Percentiles rank a stretch among this genome's conserved stretches.
Conservation (phyloP, 805 yeast species). For the Lachancea quebecensis region DNA sequence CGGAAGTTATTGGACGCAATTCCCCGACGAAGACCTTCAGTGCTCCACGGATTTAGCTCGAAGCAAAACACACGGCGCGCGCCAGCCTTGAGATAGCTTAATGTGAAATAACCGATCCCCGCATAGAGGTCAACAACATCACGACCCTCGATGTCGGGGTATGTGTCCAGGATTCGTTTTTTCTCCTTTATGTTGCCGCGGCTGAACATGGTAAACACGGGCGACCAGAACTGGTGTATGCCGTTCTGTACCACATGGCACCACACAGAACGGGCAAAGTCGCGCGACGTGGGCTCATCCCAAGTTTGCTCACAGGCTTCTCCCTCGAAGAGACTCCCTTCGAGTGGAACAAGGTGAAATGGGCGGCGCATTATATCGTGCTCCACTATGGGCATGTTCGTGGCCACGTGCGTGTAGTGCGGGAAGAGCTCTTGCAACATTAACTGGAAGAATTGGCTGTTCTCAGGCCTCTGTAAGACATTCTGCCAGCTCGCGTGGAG, state of each 20-base stretch:
- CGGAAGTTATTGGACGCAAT: slow-evolving; percentile 38
- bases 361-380: slow-evolving; percentile 60
- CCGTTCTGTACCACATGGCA: slow-evolving; percentile 66
- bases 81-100: slow-evolving; percentile 52
- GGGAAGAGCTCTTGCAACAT: slow-evolving; percentile 20
- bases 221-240: slow-evolving; percentile 76
- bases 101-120: slow-evolving; percentile 81
- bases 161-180: slow-evolving; percentile 47
- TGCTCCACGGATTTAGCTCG: slow-evolving; percentile 83
- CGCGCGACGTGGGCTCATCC: slow-evolving; percentile 35
- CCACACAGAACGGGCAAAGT: slow-evolving; percentile 60
- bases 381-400: slow-evolving; percentile 58
- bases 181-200: slow-evolving; percentile 83
- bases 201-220: slow-evolving; percentile 78
- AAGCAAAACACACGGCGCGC: slow-evolving; percentile 60
- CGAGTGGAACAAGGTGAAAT: slow-evolving; percentile 47
- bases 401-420: slow-evolving; percentile 53
- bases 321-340: slow-evolving; percentile 61
- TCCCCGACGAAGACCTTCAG: slow-evolving; percentile 61
- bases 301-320: slow-evolving; percentile 17
- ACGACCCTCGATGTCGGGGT: slow-evolving; percentile 32
- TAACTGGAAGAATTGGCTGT: slow-evolving; percentile 13
- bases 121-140: slow-evolving; percentile 66
- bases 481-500: slow-evolving; percentile 33
- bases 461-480: slow-evolving; percentile 13